Percentiles rank a stretch among this genome's conserved stretches.
These are phyloP conservation scores for Cutaneotrichosporon cutaneum DNA, from an alignment of 1,284 basidiomycete genomes.

Conservation along the genomic window DNA sequence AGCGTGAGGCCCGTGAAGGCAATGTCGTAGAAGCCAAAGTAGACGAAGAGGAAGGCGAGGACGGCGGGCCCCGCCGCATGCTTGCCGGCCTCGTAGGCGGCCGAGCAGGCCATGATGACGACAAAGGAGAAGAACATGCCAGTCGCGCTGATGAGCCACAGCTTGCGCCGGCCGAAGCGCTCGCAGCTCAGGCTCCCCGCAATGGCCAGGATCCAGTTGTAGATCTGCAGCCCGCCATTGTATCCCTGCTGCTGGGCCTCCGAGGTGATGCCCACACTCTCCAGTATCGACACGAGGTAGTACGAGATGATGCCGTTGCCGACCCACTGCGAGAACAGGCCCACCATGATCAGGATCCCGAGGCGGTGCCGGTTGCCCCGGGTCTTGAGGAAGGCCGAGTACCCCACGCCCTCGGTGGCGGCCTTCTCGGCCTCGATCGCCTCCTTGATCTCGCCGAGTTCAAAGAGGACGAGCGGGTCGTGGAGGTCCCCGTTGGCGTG, in stretches of 20 bases:
- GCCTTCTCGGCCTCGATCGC: slow-evolving; percentile 58
- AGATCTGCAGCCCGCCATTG: slow-evolving; percentile 29
- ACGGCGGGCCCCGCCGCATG: slow-evolving; percentile 26
- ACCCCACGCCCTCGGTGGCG: slow-evolving; percentile 7
- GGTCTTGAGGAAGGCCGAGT: slow-evolving; percentile 32
- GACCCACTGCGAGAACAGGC: slow-evolving; percentile 41
- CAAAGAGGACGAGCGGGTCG: slow-evolving; percentile 32
- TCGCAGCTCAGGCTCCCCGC: slow-evolving; percentile 23
- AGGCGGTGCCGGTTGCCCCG: slow-evolving; percentile 55
- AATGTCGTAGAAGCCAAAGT: slow-evolving; percentile 26
- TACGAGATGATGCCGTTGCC: slow-evolving; percentile 20
- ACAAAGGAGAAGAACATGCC: slow-evolving; percentile 27
- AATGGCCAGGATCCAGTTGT: slow-evolving; percentile 25
- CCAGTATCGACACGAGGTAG: slow-evolving; percentile 21
- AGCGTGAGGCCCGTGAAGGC: slow-evolving; percentile 55
- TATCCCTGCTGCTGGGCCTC: slow-evolving; percentile 18
- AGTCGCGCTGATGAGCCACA: slow-evolving; percentile 23
- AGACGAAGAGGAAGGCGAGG: slow-evolving; percentile 27
- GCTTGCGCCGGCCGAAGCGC: slow-evolving; percentile 27
- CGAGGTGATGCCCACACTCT: slow-evolving; percentile 22
- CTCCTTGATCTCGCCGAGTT: slow-evolving; percentile 31
- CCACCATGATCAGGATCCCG: slow-evolving; percentile 56
- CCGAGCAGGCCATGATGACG: slow-evolving; percentile 23
- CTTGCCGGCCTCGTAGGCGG: slow-evolving; percentile 21
- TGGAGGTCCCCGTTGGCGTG: slow-evolving; percentile 32